Base-by-base conservation (phyloP, 2,329 filamentous ascomycete genomes). In the Cephalotrichum gorgonifer region DNA sequence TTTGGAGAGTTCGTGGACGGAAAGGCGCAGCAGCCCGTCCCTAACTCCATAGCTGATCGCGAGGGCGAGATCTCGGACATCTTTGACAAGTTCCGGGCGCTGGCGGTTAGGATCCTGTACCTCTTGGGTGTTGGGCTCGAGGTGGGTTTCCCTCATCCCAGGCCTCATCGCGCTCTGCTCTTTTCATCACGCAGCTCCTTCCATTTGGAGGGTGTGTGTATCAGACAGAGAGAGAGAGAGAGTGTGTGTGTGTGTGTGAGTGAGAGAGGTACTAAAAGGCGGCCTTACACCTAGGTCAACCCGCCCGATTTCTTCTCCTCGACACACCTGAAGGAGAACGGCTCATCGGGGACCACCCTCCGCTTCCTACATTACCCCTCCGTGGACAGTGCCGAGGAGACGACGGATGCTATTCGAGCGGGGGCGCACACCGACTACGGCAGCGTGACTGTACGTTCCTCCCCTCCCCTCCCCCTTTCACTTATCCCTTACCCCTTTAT, bases 341-440 rank as follows among this genome's bases (percentile, higher is more conserved):
- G 73, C 22, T 61, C 71, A 6, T 79, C 77, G 0, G 73, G 75
- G 53, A 75, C 71, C 54, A 85, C 78, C 58, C 72, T 88, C 14
- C 81, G 86, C 27, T 73, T 87, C 55, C 78, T 96, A 1, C 79
- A 81, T 65, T 90, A 88, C 65, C 86, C 85, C 1, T 74, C 68
- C 62, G 6, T 61, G 60, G 35, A 45, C 44, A 35, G 35, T 44
- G 28, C 48, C 30, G 58, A 64, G 43, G 58, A 64, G 8, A 71
- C 71, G 7, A 58, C 62, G 6, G 38, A 48, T n/a, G 31, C 46
- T 9, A 79, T 96, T 52, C 83, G 91, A 26, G 91, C 91, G 6
- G 93, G 91, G 50, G 89, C 91, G 0, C 91, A 97, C 65, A 91
- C 86, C 4, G 90, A 96, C 69, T 95, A 95, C 66, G 81, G 81